Evolutionary conservation across 75 land plant genomes (phyloP), one percentile per base, ranked within the genome.

Genomic region (Selaginella moellendorffii): DNA sequence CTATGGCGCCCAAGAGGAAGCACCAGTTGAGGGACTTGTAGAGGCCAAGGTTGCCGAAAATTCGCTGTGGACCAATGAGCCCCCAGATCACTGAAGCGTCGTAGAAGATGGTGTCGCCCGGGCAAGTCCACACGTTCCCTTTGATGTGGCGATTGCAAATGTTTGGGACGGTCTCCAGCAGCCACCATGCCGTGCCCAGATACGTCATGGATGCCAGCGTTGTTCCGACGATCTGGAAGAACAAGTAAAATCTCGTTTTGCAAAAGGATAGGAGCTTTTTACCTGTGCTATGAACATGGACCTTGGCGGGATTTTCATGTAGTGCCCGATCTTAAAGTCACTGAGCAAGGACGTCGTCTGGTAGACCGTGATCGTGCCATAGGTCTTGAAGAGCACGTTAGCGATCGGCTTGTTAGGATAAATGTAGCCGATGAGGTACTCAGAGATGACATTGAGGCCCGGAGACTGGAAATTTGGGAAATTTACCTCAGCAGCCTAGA

Each of bases 231-330:
- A 56, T 8, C 59, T 56, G 59, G 5, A 19, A 25, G n/a, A 56
- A 5, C 10, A 5, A 36, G 46, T 14, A 5, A 5, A 36, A 36
- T 36, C 5, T 36, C 46, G 14, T 36, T 14, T 36, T n/a, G n/a
- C n/a, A n/a, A 36, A 5, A 36, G 10, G 14, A 5, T 5, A 5
- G 14, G 46, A 36, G 10, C 14, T 5, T 14, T 5, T 36, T 36
- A 56, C 59, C 59, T 56, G 59, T 8, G 21, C 59, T 9, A 56
- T 56, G n/a, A 56, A 56, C 59, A 56, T 56, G 19, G 59, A 19
- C 24, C 59, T 56, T n/a, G 59, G 59, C 8, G 59, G 59, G 5
- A 56, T 56, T n/a, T 56, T 56, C 59, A 56, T 56, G 21, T 56
- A 56, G 59, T 56, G 59, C 19, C 59, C 59, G 19, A 56, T 5